Evolutionary conservation across 176 grass and related monocot genomes (phyloP), one percentile per base, ranked within the genome.

Genomic region (Aegilops umbellulata): DNA sequence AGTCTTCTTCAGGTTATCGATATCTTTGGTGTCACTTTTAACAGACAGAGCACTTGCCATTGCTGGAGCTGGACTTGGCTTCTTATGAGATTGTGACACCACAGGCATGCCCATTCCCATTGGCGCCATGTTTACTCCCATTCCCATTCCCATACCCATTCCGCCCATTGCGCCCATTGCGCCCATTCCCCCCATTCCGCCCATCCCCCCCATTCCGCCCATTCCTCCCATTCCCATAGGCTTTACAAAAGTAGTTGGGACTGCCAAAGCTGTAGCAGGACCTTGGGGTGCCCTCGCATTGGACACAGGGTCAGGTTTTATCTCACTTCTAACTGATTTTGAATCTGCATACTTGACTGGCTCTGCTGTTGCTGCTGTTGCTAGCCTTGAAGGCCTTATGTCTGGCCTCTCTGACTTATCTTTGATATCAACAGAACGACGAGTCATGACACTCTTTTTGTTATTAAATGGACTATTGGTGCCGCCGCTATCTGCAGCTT

Each of bases 391-490:
- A 86, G 85, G 63, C 63, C 84, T 91, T 82, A 82, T 85, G 80
- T 99, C 92, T 41, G 83, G 83, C 39, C 86, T 81, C 29, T 94
- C 93, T 17, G 60, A 51, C 86, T 86, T 95, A 22, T 95, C 88
- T 86, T 87, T 90, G 16, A 84, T 65, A 81, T 96, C 97, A 61
- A 81, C 92, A 39, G 94, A 96, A 29, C 86, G 90, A 14, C 92
- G 87, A 80, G 97, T 88, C 34, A 92, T 46, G 77, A 89, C 85
- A 74, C 89, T 95, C 82, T 82, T 97, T 77, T 89, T 92, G 68
- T 77, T 92, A 63, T 77, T 92, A 84, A 77, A 76, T 61, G 66
- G 24, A 77, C 65, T 77, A 25, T 23, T 87, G 29, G 3, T 79
- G 74, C 46, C 74, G 74, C 74, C 74, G 27, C 74, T 65, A 65